These are phyloP conservation scores for Russula sp. DNA, from an alignment of 768 basidiomycete species.

Conservation along the genomic window DNA sequence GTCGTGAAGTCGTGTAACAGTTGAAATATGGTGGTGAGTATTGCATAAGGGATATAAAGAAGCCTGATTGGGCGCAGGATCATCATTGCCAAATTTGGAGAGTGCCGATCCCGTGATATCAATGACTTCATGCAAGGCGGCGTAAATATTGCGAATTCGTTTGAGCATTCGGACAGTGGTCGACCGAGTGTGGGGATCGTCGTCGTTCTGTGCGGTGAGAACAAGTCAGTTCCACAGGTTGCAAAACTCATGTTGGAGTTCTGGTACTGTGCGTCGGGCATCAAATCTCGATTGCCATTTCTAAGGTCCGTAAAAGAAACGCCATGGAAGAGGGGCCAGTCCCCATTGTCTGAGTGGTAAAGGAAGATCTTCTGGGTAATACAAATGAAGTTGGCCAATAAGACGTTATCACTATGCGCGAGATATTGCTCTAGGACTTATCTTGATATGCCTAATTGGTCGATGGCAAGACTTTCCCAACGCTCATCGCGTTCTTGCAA, in stretches of 20 bases:
- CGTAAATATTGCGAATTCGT: constrained; percentile 8
- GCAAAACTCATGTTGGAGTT: constrained; percentile 13
- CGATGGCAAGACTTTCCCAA: constrained; percentile 8
- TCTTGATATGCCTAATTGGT: constrained; percentile 5
- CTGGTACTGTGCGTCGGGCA: background rate
- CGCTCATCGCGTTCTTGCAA: constrained; percentile 1
- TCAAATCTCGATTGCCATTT: constrained; percentile 1
- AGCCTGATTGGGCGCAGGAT: constrained; percentile 4
- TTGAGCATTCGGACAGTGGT: background rate
- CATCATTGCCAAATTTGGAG: background rate
- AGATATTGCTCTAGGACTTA: background rate
- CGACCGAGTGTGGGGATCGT: background rate
- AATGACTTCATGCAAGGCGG: constrained; percentile 2
- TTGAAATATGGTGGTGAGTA: background rate
- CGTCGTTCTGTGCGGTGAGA: background rate
- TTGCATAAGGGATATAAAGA: constrained; percentile 13
- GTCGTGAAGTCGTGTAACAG: background rate
- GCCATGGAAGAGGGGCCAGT: background rate
- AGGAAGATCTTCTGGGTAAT: constrained; percentile 6
- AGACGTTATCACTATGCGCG: background rate
- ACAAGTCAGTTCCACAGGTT: constrained; percentile 15
- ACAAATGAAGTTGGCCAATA: constrained; percentile 9
- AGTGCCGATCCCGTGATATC: background rate
- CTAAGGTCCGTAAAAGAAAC: background rate
- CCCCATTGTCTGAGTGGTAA: background rate